These are phyloP conservation scores for Nasturtium officinale DNA, from an alignment of 345 rosid species.

Conservation along the genomic window DNA sequence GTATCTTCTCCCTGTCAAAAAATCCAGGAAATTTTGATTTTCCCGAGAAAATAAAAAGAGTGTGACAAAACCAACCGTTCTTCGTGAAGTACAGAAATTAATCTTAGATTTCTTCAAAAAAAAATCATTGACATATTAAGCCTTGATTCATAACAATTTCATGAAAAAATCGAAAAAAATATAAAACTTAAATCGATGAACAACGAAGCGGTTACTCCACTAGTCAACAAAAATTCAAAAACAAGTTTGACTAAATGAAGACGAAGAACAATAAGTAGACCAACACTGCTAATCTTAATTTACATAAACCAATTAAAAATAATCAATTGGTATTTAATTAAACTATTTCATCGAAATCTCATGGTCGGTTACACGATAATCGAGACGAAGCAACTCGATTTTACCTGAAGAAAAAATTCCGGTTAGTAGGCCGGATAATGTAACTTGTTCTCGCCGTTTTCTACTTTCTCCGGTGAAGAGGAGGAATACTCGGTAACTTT, in stretches of 20 bases:
- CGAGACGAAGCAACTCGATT: neutral
- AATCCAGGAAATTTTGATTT: slow-evolving; percentile 11
- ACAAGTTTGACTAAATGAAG: slow-evolving; percentile 21
- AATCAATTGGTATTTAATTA: neutral
- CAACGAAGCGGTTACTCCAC: slow-evolving; percentile 23
- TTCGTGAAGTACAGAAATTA: neutral
- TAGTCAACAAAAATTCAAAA: slow-evolving; percentile 42
- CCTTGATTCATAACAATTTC: neutral
- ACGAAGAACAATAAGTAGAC: slow-evolving; percentile 15
- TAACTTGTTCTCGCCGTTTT: slow-evolving; percentile 11
- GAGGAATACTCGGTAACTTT: neutral
- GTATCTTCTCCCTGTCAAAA: slow-evolving; percentile 5
- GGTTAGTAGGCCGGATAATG: slow-evolving; percentile 25
- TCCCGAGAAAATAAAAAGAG: neutral
- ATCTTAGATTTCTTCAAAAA: slow-evolving; percentile 14
- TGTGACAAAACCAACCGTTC: slow-evolving; percentile 5
- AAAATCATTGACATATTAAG: slow-evolving; percentile 10
- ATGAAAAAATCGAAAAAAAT: neutral
- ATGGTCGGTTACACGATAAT: slow-evolving; percentile 18
- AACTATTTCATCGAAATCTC: slow-evolving; percentile 3
- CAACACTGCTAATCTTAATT: slow-evolving; percentile 21
- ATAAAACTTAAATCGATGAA: neutral
- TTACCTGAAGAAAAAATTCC: slow-evolving; percentile 20
- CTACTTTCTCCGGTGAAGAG: slow-evolving; percentile 15
- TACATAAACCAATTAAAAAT: too few relatives aligned